These are phyloP conservation scores for Dorcoceras hygrometricum DNA, from an alignment of 257 asterid species.

Conservation along the genomic window DNA sequence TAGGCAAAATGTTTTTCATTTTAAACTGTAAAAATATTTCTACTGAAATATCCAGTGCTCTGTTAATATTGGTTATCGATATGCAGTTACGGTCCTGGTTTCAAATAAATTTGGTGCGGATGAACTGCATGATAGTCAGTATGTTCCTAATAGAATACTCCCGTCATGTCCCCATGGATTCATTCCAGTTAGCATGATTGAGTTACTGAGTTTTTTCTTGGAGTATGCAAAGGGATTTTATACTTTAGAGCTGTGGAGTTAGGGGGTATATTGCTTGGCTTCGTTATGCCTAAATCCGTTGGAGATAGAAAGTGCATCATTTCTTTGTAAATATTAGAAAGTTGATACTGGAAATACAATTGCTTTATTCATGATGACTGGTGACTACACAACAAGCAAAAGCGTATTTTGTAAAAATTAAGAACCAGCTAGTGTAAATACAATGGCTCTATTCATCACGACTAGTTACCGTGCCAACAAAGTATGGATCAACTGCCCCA, in stretches of 20 bases:
- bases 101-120: background rate
- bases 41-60: no score
- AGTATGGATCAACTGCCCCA: background rate
- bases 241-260: background rate
- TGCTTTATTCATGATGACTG: background rate
- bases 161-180: background rate
- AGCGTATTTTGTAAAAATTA: background rate
- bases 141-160: background rate
- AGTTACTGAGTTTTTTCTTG: background rate
- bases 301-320: background rate
- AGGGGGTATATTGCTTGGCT: conserved; percentile 1
- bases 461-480: background rate
- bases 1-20: conserved; percentile 5
- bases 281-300: background rate
- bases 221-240: background rate
- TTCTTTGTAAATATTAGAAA: background rate
- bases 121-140: background rate
- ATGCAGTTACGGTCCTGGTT: background rate
- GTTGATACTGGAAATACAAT: background rate
- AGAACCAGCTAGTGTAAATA: background rate
- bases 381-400: no score
- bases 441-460: background rate
- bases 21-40: conserved; percentile 3
- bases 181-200: background rate
- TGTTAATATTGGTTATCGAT: no score